Evolutionary conservation across 2,329 filamentous ascomycete genomes (phyloP).

Genomic region (Microdochium nivale): DNA sequence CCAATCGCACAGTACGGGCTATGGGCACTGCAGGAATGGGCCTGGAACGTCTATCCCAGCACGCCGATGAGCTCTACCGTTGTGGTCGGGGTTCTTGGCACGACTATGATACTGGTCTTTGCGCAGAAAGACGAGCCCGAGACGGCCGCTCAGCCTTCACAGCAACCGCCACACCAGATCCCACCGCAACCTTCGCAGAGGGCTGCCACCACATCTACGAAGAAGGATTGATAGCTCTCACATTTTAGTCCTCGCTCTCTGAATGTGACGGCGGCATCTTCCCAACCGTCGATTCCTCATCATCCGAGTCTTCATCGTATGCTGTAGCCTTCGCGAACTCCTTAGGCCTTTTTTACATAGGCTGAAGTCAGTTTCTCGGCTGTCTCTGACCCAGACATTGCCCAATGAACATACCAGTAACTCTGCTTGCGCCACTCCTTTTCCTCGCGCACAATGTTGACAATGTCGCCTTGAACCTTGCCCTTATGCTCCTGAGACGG

Average conservation of each 20-base stretch:
- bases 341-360: constrained; percentile 52
- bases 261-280: constrained; percentile 79
- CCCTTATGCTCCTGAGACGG: constrained; percentile 59
- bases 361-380: not conserved
- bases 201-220: not conserved
- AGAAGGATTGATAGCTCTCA: not conserved
- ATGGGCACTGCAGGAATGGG: constrained; percentile 80
- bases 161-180: constrained; percentile 4
- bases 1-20: constrained; percentile 58
- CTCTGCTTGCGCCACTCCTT: constrained; percentile 81
- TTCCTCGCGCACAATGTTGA: constrained; percentile 88
- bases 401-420: constrained; percentile 60
- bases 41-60: constrained; percentile 92
- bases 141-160: constrained; percentile 5
- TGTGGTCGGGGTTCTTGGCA: constrained; percentile 63
- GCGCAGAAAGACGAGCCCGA: constrained; percentile 27
- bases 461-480: constrained; percentile 78
- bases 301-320: constrained; percentile 56
- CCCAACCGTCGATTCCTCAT: constrained; percentile 71
- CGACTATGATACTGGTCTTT: constrained; percentile 55
- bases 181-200: constrained; percentile 1
- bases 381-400: not conserved
- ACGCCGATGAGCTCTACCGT: constrained; percentile 43
- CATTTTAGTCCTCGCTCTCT: constrained; percentile 50
- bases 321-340: constrained; percentile 61